Evolutionary conservation across 257 asterid genomes (phyloP), one percentile per base, ranked within the genome.

Genomic region (Ophiorrhiza pumila): DNA sequence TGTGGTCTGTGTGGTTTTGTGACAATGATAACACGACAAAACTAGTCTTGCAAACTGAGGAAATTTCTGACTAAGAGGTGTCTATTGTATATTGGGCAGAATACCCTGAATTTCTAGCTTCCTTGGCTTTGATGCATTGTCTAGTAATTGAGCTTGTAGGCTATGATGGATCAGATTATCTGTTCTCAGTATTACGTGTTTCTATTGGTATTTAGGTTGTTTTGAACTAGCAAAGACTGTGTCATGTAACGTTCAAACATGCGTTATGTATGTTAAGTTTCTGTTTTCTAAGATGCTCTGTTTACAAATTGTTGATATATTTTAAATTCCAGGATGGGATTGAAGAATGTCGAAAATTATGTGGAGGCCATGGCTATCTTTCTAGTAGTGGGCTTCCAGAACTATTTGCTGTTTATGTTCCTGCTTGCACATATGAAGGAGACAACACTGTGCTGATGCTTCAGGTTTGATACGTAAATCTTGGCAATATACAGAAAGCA

Each of bases 281-380:
- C 20, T 4, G 53, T 41, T 34, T 0, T 15, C 52, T 7, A 7
- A 53, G 63, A 45, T 25, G 46, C 5, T 42, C 8, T 6, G 46
- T 43, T 49, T 62, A 4, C 11, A 42, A 42, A 18, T 23, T 22
- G 14, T 15, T n/a, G 32, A 6, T 58, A 10, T 58, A 53, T 77
- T 35, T 71, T 27, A 52, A 65, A 61, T 70, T 77, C 47, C 79
- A 95, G 99, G 99, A 95, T 87, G 99, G 96, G 65, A 92, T 92
- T 74, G 99, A 95, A 83, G 98, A 92, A 85, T 89, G 99, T 77
- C 90, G 97, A 42, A 95, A 95, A 79, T 72, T 95, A 78, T 95
- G 99, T 83, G 99, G 99, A 69, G 98, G 99, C 67, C 99, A 95
- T 80, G 99, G 99, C 66, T 95, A 92, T 80, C 94, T 95, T 58